phyloP scores from a whole-genome alignment of 371 early-diverging fungal species.

The Syncephalis fuscata region DNA sequence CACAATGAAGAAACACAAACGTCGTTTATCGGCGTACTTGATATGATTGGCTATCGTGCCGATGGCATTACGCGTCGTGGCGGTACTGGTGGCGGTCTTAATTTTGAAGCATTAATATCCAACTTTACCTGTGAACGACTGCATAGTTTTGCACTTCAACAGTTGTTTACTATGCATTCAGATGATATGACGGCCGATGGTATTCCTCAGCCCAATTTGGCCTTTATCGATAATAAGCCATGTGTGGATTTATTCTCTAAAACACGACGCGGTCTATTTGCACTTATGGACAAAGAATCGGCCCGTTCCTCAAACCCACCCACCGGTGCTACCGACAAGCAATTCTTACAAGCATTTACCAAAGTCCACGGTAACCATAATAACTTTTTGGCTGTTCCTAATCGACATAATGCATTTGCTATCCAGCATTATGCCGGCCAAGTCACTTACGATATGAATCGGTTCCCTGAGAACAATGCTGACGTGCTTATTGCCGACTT shows the following conservation, averaged over 20 bases:
- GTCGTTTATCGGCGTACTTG: constrained; percentile 55
- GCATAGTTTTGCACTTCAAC: constrained; percentile 35
- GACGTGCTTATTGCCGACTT: constrained; percentile 67
- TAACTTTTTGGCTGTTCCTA: constrained; percentile 9
- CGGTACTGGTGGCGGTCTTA: constrained; percentile 23
- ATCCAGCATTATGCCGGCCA: constrained; percentile 59
- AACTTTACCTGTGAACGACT: constrained; percentile 78
- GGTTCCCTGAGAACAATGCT: constrained; percentile 51
- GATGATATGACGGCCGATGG: constrained; percentile 4
- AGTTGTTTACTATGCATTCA: constrained; percentile 13
- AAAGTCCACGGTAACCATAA: constrained; percentile 20
- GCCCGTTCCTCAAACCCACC: constrained; percentile 19
- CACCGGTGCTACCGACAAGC: constrained; percentile 17
- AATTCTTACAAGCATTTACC: constrained; percentile 15
- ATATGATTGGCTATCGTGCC: constrained; percentile 42
- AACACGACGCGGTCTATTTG: constrained; percentile 31
- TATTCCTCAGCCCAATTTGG: constrained; percentile 21
- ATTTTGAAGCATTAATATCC: constrained; percentile 56
- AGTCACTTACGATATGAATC: constrained; percentile 45
- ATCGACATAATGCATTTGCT: constrained; percentile 23
- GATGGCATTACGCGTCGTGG: constrained; percentile 4
- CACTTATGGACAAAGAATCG: constrained; percentile 30
- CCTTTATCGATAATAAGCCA: constrained; percentile 33
- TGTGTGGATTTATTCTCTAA: constrained; percentile 37
- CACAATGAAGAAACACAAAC: constrained; percentile 37